A percentile compares a stretch with the other conserved stretches of the same genome.
Conservation (phyloP, 2,329 filamentous ascomycete genomes). For the Aspergillus brunneoviolaceus region DNA sequence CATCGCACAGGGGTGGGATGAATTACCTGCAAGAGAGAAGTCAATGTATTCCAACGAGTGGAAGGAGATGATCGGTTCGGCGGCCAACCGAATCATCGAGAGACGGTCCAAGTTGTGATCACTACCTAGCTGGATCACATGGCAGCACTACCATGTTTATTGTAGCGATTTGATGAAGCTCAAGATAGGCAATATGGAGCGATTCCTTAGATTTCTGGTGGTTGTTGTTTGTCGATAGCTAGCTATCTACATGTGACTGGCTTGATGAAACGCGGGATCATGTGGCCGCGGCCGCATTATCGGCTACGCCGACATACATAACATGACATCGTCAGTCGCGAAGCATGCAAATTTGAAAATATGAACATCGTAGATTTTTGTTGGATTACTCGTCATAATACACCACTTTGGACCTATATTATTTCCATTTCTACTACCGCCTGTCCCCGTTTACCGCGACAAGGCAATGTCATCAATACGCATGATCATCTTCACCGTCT, state of each 20-base stretch:
- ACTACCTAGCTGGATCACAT: too few species aligned
- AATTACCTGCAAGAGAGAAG: background rate
- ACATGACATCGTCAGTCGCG: background rate
- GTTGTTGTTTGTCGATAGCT: too few species aligned
- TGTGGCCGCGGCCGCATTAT: too few species aligned
- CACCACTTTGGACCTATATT: constrained; percentile 20
- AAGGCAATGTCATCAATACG: constrained; percentile 67
- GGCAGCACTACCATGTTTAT: too few species aligned
- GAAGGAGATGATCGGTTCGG: background rate
- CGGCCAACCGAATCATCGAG: background rate
- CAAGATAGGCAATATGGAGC: too few species aligned
- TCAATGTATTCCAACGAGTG: background rate
- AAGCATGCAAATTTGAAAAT: constrained; percentile 9
- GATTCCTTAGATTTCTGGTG: too few species aligned
- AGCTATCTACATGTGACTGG: too few species aligned
- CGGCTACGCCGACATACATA: too few species aligned
- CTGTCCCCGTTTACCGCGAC: constrained; percentile 39
- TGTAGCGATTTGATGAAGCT: too few species aligned
- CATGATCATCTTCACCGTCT: constrained; percentile 95
- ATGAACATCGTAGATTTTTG: constrained; percentile 17
- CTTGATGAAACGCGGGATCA: too few species aligned
- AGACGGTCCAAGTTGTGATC: background rate
- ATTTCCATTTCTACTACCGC: constrained; percentile 8
- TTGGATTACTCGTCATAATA: constrained; percentile 27
- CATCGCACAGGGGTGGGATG: background rate